These are phyloP conservation scores for Pseudonectria foliicola DNA, from an alignment of 2,329 filamentous ascomycete genomes.

Conservation along the genomic window DNA sequence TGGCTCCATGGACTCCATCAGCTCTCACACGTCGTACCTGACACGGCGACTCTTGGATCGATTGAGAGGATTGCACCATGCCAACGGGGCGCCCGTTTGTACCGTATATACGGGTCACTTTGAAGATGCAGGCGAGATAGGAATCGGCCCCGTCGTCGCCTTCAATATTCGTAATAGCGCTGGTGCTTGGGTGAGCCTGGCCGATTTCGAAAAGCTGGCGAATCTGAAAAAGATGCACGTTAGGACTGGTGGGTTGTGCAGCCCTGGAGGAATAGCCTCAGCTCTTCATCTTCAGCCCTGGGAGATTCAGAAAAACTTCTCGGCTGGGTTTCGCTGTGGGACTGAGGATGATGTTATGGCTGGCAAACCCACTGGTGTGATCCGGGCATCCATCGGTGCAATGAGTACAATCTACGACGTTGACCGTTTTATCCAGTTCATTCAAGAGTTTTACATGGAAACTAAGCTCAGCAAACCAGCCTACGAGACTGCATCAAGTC, in stretches of 20 bases:
- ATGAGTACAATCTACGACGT: slow-evolving; percentile 81
- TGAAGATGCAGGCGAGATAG: slow-evolving; percentile 19
- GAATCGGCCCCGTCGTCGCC: slow-evolving; percentile 68
- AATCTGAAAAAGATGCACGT: slow-evolving; percentile 73
- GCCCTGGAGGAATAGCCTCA: slow-evolving; percentile 76
- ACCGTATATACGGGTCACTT: slow-evolving; percentile 49
- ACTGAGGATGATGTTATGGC: slow-evolving; percentile 72
- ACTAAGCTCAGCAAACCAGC: background rate
- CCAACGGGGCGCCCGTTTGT: slow-evolving; percentile 60
- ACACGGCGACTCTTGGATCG: slow-evolving; percentile 50
- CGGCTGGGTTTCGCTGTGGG: slow-evolving; percentile 77
- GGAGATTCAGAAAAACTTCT: slow-evolving; percentile 82
- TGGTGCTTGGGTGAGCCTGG: slow-evolving; percentile 70
- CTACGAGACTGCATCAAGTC: background rate
- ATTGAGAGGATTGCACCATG: slow-evolving; percentile 57
- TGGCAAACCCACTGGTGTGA: slow-evolving; percentile 81
- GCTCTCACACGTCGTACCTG: slow-evolving; percentile 63
- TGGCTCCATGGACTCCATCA: slow-evolving; percentile 61
- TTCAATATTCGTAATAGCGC: slow-evolving; percentile 70
- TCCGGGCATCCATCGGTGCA: slow-evolving; percentile 79
- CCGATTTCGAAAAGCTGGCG: slow-evolving; percentile 83
- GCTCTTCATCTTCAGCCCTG: slow-evolving; percentile 66
- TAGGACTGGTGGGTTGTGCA: slow-evolving; percentile 84
- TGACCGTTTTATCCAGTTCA: slow-evolving; percentile 60
- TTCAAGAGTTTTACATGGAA: slow-evolving; percentile 52